A percentile compares a stretch with the other conserved stretches of the same genome.
phyloP scores from a whole-genome alignment of 2,329 filamentous ascomycete species.

The Rhytidhysteron rufulum region DNA sequence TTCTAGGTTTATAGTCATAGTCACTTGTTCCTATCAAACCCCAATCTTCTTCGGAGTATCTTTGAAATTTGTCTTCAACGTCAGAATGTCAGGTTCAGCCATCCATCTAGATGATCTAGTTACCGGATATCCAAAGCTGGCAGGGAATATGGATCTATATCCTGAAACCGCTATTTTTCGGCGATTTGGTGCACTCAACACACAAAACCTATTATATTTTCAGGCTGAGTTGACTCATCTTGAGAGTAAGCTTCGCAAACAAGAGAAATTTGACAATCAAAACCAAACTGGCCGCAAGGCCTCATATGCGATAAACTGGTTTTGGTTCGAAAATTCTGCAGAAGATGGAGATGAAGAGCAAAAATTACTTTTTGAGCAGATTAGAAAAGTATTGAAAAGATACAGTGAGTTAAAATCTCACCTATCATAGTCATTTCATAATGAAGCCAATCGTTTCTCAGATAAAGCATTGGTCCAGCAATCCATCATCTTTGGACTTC shows the following conservation, averaged over 20 bases:
- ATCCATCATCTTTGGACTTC: conserved; percentile 7
- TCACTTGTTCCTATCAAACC: too few species aligned
- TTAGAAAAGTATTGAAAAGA: conserved; percentile 9
- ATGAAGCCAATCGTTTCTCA: too few species aligned
- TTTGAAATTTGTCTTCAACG: neutral
- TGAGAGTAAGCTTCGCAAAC: conserved; percentile 7
- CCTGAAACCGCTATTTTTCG: conserved; percentile 13
- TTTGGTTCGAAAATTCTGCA: conserved; percentile 5
- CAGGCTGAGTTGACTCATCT: conserved; percentile 11
- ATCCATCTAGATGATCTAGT: conserved; percentile 6
- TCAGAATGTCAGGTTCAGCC: neutral
- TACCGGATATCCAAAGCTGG: conserved; percentile 9
- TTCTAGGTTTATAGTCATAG: neutral
- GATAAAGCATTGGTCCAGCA: conserved; percentile 17
- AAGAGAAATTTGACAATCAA: conserved; percentile 5
- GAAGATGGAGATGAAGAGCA: conserved; percentile 7
- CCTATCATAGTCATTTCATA: too few species aligned
- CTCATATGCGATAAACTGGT: conserved; percentile 5
- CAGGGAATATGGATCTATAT: conserved; percentile 5
- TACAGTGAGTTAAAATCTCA: too few species aligned
- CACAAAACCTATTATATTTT: conserved; percentile 12
- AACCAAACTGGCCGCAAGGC: neutral
- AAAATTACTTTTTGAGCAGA: conserved; percentile 7
- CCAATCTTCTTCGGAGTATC: neutral
- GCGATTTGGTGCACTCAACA: conserved; percentile 9